Evolutionary conservation across 2,329 filamentous ascomycete genomes (phyloP).

Genomic region (Colletotrichum lini): DNA sequence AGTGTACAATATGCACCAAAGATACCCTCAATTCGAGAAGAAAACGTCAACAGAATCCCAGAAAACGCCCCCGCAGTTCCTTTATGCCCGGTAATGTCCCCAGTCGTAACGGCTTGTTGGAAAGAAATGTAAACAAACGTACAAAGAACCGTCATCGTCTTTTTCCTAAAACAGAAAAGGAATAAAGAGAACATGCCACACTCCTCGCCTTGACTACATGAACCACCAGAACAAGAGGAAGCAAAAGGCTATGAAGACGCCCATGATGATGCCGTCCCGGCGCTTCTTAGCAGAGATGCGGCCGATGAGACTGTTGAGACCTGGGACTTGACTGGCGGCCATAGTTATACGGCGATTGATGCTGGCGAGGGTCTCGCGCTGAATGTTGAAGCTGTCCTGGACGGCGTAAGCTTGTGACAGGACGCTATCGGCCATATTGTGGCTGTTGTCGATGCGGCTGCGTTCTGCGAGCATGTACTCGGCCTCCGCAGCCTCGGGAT

Average conservation of each 20-base stretch:
- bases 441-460: constrained; percentile 86
- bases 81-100: constrained; percentile 41
- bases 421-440: constrained; percentile 90
- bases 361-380: constrained; percentile 88
- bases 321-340: constrained; percentile 91
- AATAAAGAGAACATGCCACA: not conserved
- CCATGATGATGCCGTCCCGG: constrained; percentile 94
- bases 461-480: constrained; percentile 98
- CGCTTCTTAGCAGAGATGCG: constrained; percentile 96
- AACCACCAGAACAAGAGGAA: constrained; percentile 90
- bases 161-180: too few relatives aligned
- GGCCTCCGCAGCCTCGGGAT: constrained; percentile 86
- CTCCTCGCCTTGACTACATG: constrained; percentile 61
- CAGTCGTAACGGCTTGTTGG: constrained; percentile 37
- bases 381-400: constrained; percentile 89
- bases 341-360: constrained; percentile 93
- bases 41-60: constrained; percentile 2
- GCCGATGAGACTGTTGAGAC: constrained; percentile 91
- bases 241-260: constrained; percentile 90
- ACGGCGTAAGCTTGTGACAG: constrained; percentile 97
- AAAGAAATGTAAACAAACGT: constrained; percentile 25
- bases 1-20: constrained; percentile 43
- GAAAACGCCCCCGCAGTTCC: constrained; percentile 42
- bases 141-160: constrained; percentile 11
- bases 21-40: constrained; percentile 39